phyloP scores from a whole-genome alignment of 2,329 filamentous ascomycete species.

The Colletotrichum falcatum region DNA sequence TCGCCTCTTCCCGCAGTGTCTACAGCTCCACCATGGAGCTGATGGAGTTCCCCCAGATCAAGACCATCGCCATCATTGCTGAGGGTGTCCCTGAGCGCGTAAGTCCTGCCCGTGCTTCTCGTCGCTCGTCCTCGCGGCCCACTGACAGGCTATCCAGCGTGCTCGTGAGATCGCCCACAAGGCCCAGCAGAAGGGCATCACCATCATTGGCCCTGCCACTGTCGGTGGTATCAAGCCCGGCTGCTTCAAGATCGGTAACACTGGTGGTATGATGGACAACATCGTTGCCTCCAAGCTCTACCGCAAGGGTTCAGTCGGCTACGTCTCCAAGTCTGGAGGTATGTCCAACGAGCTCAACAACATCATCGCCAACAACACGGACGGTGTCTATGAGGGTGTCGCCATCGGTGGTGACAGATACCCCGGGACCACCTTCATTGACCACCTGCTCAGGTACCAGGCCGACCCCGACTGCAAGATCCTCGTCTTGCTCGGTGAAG shows the following conservation, averaged over 20 bases:
- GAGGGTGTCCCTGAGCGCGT: slow-evolving; percentile 99
- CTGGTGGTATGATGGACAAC: slow-evolving; percentile 99
- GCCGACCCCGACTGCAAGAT: slow-evolving; percentile 98
- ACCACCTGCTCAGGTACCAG: slow-evolving; percentile 97
- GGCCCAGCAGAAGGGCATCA: slow-evolving; percentile 98
- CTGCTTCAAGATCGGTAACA: slow-evolving; percentile 99
- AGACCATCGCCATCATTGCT: slow-evolving; percentile 98
- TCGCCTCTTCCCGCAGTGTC: slow-evolving; percentile 97
- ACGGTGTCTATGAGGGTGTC: slow-evolving; percentile 99
- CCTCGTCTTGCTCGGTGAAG: slow-evolving; percentile 93
- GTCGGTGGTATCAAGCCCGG: slow-evolving; percentile 99
- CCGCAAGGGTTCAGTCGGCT: slow-evolving; percentile 97
- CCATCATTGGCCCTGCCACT: slow-evolving; percentile 97
- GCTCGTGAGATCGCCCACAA: slow-evolving; percentile 98
- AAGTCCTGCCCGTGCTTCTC: slow-evolving; percentile 55
- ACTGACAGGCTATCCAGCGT: slow-evolving; percentile 67
- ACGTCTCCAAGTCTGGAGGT: slow-evolving; percentile 99
- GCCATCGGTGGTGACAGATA: slow-evolving; percentile 99
- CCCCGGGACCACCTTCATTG: slow-evolving; percentile 98
- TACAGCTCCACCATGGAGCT: slow-evolving; percentile 99
- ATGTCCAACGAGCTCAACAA: slow-evolving; percentile 99
- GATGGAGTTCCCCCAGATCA: slow-evolving; percentile 97
- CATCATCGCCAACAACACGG: slow-evolving; percentile 95
- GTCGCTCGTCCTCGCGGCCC: background rate
- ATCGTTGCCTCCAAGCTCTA: slow-evolving; percentile 99